A percentile compares a stretch with the other conserved stretches of the same genome.
Conservation (phyloP, 2,329 filamentous ascomycete genomes). For the Alternaria atra region DNA sequence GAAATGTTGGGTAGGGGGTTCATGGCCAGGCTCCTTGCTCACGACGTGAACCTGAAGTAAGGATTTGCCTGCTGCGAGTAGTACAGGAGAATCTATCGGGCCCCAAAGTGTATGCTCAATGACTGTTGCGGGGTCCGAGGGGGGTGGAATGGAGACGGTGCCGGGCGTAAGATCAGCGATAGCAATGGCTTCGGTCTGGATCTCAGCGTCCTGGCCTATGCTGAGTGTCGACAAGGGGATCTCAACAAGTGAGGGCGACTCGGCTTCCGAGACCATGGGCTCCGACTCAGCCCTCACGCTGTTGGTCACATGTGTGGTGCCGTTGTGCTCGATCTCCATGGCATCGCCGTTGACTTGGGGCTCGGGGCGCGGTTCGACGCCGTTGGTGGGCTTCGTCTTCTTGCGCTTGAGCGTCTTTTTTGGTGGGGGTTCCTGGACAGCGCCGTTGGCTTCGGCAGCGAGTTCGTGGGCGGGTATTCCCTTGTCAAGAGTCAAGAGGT, state of each 20-base stretch:
- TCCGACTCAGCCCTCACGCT: slow-evolving; percentile 49
- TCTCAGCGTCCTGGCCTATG: slow-evolving; percentile 49
- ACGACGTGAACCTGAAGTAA: slow-evolving; percentile 47
- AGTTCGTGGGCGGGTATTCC: slow-evolving; percentile 48
- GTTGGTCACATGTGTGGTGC: slow-evolving; percentile 38
- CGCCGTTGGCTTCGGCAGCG: slow-evolving; percentile 45
- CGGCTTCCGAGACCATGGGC: slow-evolving; percentile 46
- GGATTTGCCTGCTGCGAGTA: slow-evolving; percentile 49
- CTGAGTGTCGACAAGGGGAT: slow-evolving; percentile 51
- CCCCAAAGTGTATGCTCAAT: slow-evolving; percentile 51
- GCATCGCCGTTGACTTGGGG: slow-evolving; percentile 56
- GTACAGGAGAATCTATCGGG: slow-evolving; percentile 37
- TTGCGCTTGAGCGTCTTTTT: slow-evolving; percentile 48
- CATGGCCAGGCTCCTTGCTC: slow-evolving; percentile 18
- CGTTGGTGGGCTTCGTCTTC: slow-evolving; percentile 45
- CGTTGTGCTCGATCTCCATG: slow-evolving; percentile 57
- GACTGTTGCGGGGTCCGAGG: slow-evolving; percentile 32
- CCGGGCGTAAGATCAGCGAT: slow-evolving; percentile 41
- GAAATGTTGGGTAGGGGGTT: slow-evolving; percentile 24
- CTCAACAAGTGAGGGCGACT: slow-evolving; percentile 50
- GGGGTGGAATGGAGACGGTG: slow-evolving; percentile 41
- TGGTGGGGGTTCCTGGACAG: slow-evolving; percentile 42
- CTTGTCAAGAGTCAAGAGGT: slow-evolving; percentile 47
- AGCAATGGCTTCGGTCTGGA: slow-evolving; percentile 49
- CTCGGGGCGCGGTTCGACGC: slow-evolving; percentile 42